Base-by-base conservation (phyloP, 495 filamentous ascomycete species). In the Platismatia glauca region DNA sequence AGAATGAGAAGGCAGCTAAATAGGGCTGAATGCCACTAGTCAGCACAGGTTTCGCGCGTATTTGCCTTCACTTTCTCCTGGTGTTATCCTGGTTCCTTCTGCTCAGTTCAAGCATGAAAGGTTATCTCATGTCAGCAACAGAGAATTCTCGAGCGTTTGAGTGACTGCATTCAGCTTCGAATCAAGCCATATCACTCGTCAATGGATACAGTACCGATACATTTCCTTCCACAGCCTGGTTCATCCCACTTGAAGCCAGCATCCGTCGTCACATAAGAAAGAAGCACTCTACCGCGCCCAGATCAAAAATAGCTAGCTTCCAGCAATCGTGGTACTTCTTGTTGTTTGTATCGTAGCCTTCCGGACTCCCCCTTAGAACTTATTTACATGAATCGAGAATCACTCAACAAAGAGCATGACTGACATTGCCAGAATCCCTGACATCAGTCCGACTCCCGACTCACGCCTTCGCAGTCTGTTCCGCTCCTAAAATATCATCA, bases 401-500 rank as follows among this genome's bases (percentile, higher is more conserved):
- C 27, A 1, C 50, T 33, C 2, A 35, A 27, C 31, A 46, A 31
- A 52, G 5, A 1, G 13, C 43, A 55, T 6, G 37, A 50, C 48
- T 24, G 35, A 55, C 35, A 34, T 24, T n/a, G n/a, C 48, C 6
- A 27, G n/a, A 12, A 3, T 24, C 35, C 24, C 9, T 13, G 22
- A 61, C 20, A 12, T 20, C 5, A 3, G 15, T 29, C n/a, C 2
- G 12, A 16, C 16, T 15, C 33, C 35, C 53, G 1, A 20, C 1
- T 60, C 43, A 63, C 9, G 48, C 66, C 46, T 57, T 58, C 24
- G 48, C 22, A 18, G 38, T 24, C 31, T 64, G 63, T 9, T 61
- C 72, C 12, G 67, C 46, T 34, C 81, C 81, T 58, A 86, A 70
- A 27, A 86, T 64, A 73, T 87, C 84, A 61, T 87, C 83, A 61